phyloP scores from a whole-genome alignment of 176 grass and related monocot genomes.

The Zea mays region DNA sequence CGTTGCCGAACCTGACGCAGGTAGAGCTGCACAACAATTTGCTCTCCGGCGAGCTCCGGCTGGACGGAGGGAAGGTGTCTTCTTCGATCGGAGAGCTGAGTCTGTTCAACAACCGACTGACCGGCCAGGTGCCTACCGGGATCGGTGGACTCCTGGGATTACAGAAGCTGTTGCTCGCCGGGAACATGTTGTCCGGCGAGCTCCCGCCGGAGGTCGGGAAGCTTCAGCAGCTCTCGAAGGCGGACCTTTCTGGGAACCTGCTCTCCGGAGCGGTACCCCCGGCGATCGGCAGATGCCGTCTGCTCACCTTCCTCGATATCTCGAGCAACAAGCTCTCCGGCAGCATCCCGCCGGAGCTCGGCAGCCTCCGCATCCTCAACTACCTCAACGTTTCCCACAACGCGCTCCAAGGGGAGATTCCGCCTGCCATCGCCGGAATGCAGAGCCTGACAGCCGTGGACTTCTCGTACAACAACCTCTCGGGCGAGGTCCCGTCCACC shows the following conservation, averaged over 20 bases:
- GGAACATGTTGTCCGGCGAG: constrained; percentile 59
- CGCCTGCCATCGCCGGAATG: constrained; percentile 66
- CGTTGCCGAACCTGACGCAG: constrained; percentile 73
- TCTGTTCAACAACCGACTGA: constrained; percentile 68
- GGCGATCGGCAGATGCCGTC: constrained; percentile 59
- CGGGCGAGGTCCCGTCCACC: constrained; percentile 60
- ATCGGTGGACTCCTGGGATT: constrained; percentile 66
- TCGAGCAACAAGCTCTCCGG: constrained; percentile 67
- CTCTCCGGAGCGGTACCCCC: constrained; percentile 53
- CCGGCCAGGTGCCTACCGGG: constrained; percentile 52
- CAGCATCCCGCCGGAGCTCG: constrained; percentile 55
- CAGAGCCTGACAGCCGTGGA: constrained; percentile 92
- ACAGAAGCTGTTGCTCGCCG: constrained; percentile 74
- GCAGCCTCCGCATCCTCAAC: constrained; percentile 68
- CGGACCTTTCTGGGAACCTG: constrained; percentile 61
- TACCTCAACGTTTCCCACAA: constrained; percentile 88
- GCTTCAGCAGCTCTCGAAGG: constrained; percentile 74
- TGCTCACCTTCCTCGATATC: constrained; percentile 78
- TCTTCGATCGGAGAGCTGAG: constrained; percentile 61
- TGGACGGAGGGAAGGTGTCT: constrained; percentile 55
- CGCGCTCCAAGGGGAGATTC: constrained; percentile 59
- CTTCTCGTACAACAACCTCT: constrained; percentile 83
- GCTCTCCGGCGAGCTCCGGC: constrained; percentile 57
- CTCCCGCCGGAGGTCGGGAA: constrained; percentile 57
- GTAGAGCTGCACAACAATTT: constrained; percentile 90